These are phyloP conservation scores for Gymnopus androsaceus DNA, from an alignment of 1,284 basidiomycete genomes.

Conservation along the genomic window DNA sequence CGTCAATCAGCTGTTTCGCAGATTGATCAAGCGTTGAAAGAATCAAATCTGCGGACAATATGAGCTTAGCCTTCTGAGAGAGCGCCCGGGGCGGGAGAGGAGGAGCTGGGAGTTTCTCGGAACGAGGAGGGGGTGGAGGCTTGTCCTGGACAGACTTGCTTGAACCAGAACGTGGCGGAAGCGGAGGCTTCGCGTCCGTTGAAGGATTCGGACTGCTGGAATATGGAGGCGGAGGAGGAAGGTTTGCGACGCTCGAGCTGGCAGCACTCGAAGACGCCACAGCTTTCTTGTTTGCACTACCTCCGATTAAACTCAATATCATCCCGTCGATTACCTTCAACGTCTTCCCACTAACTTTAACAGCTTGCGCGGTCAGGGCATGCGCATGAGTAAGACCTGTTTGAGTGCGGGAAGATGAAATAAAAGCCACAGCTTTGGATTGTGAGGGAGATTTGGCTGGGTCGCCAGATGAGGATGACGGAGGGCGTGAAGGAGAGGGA, in stretches of 20 bases:
- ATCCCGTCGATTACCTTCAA: constrained; percentile 63
- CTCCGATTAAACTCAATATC: constrained; percentile 50
- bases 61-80: constrained; percentile 47
- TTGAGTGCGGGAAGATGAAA: constrained; percentile 61
- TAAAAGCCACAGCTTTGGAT: constrained; percentile 60
- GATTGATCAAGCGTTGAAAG: constrained; percentile 72
- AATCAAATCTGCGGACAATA: constrained; percentile 74
- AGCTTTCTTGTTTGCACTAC: constrained; percentile 6
- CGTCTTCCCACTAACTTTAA: constrained; percentile 66
- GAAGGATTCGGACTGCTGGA: constrained; percentile 12
- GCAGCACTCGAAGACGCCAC: neutral
- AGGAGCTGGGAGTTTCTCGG: constrained; percentile 16
- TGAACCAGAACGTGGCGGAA: constrained; percentile 36
- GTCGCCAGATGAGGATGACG: constrained; percentile 19
- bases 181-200: constrained; percentile 31
- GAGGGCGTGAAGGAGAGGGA: constrained; percentile 33
- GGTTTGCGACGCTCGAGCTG: constrained; percentile 9
- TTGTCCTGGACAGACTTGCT: constrained; percentile 16
- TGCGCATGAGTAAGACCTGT: constrained; percentile 63
- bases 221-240: constrained; percentile 20
- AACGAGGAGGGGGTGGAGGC: constrained; percentile 32
- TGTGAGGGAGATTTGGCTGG: constrained; percentile 38
- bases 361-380: constrained; percentile 64
- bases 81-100: constrained; percentile 33
- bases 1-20: constrained; percentile 59